Base-by-base conservation (phyloP, 257 asterid genomes). In the Nicotiana noctiflora region DNA sequence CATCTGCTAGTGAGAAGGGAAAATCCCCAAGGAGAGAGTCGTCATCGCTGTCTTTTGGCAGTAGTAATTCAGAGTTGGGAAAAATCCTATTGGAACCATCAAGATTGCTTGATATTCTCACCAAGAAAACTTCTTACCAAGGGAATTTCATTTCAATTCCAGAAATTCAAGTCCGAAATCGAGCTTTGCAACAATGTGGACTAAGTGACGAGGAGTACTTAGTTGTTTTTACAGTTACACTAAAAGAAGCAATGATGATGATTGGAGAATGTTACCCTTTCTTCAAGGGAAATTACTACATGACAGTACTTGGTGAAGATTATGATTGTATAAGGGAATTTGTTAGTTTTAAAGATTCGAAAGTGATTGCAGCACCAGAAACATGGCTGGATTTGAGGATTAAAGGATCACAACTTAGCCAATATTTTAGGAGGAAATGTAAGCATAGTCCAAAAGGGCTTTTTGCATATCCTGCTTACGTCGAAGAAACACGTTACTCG, bases 321-420 rank as follows among this genome's bases (percentile, higher is more conserved):
- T 15, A 8, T 29, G 98, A 92, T 79, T 86, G 83, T 8, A 85
- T 92, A 4, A 84, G 88, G 40, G 91, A 83, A 66, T 86, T 88
- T 1, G 97, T 81, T 2, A 17, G 56, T 0, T 80, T 61, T 15
- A 93, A 90, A 82, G 96, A 92, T 4, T 89, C 97, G 0, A 90
- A 91, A 84, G 86, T 87, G 14, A 82, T 92, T 55, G 91, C 86
- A 19, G 97, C 97, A 13, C 98, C 97, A 0, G 90, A 88, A 23
- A 83, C 89, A 4, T 93, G 97, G 98, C 80, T 93, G 85, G 92
- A 93, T 77, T 84, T 93, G 81, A 92, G 98, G 94, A 92, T 93
- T 62, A 93, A 92, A 77, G 97, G 96, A 19, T 93, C 98, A 4
- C 98, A 93, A 31, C 86, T 92, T 0, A 93, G 97, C 78, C 96